Conservation (phyloP, 768 basidiomycete genomes). For the Pisolithus sp. region DNA sequence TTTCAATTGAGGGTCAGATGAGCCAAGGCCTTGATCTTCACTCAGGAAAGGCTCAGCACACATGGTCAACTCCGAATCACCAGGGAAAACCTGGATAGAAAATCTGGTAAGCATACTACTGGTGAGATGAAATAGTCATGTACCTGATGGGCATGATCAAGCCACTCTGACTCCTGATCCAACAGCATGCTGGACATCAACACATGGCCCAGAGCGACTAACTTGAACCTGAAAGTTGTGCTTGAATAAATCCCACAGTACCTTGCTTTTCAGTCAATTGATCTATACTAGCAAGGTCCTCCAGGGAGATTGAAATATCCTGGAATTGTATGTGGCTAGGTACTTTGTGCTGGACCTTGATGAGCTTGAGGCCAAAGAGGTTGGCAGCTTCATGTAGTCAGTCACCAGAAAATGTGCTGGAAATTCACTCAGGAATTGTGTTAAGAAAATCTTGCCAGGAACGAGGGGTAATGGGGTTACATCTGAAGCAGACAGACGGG, state of each 20-base stretch:
- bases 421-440: background rate
- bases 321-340: background rate
- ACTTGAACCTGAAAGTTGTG: conserved; percentile 14
- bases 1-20: background rate
- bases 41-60: background rate
- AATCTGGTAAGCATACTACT: too few species aligned
- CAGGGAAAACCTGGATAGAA: background rate
- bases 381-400: background rate
- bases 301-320: background rate
- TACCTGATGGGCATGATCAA: background rate
- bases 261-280: background rate
- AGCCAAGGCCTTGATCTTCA: background rate
- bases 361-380: background rate
- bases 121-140: background rate
- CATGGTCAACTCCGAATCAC: background rate
- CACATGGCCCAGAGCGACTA: conserved; percentile 8
- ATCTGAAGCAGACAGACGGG: background rate
- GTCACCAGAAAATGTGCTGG: background rate
- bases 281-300: background rate
- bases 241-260: conserved; percentile 15
- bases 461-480: background rate
- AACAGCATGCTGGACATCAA: background rate
- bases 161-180: background rate
- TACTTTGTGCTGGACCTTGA: background rate
- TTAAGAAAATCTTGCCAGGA: background rate